A percentile compares a stretch with the other conserved stretches of the same genome.
These are phyloP conservation scores for Dothistroma pini DNA, from an alignment of 2,329 filamentous ascomycete species.

Conservation along the genomic window DNA sequence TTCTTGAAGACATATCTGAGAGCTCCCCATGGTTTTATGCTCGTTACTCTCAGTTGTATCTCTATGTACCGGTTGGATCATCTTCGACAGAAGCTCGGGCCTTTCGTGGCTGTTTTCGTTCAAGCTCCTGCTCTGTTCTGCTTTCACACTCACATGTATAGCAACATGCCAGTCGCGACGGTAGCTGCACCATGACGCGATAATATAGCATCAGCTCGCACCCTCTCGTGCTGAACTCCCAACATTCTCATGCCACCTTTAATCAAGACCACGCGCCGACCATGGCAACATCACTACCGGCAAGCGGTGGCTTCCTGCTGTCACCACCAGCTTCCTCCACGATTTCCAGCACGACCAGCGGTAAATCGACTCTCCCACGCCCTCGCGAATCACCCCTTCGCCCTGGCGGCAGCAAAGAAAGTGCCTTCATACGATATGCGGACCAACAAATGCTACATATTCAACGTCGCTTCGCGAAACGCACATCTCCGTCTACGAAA, in stretches of 20 bases:
- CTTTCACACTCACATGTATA: background rate
- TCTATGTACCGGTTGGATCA: too few relatives aligned
- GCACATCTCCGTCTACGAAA: slow-evolving; percentile 31
- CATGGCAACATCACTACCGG: slow-evolving; percentile 5
- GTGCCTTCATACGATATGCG: slow-evolving; percentile 54
- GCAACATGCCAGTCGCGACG: background rate
- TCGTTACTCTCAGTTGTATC: too few relatives aligned
- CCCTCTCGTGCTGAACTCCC: background rate
- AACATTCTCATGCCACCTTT: background rate
- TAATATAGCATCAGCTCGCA: background rate
- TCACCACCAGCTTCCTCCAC: slow-evolving; percentile 50
- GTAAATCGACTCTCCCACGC: slow-evolving; percentile 44
- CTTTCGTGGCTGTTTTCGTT: background rate
- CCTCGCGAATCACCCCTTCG: slow-evolving; percentile 52
- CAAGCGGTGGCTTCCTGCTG: slow-evolving; percentile 43
- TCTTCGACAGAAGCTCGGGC: too few relatives aligned
- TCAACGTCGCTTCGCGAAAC: slow-evolving; percentile 52
- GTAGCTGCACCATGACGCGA: background rate
- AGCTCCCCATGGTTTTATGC: background rate
- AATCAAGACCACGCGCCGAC: background rate
- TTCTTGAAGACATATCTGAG: background rate
- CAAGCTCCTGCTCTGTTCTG: background rate
- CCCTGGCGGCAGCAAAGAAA: slow-evolving; percentile 57
- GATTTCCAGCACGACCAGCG: slow-evolving; percentile 38
- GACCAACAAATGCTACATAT: slow-evolving; percentile 52